A percentile compares a stretch with the other conserved stretches of the same genome.
Evolutionary conservation across 805 yeast species (phyloP).

Genomic region (Candida palmyrensis): DNA sequence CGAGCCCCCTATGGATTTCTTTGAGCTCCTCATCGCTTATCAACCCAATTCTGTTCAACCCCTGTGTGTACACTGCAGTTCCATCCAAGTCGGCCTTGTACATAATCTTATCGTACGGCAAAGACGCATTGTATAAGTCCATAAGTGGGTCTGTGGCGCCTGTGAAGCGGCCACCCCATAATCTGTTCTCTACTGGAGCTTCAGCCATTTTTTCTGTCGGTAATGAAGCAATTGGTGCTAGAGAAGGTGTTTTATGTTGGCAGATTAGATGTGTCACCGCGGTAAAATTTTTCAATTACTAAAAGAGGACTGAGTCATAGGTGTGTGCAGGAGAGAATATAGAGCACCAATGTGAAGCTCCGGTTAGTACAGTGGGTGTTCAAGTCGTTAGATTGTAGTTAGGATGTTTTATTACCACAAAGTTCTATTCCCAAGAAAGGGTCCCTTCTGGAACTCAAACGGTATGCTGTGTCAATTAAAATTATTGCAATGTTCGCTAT

Average conservation of each 20-base stretch:
- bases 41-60: constrained; percentile 73
- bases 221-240: not conserved
- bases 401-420: no score
- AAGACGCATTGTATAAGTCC: constrained; percentile 95
- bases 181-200: constrained; percentile 60
- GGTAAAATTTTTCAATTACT: constrained; percentile 5
- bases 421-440: no score
- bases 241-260: not conserved
- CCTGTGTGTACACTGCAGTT: constrained; percentile 87
- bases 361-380: no score
- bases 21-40: constrained; percentile 66
- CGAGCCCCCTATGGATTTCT: constrained; percentile 82
- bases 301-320: no score
- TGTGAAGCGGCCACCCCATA: constrained; percentile 99
- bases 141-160: constrained; percentile 96
- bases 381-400: no score
- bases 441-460: no score
- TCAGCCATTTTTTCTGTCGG: constrained; percentile 28
- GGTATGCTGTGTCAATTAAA: no score
- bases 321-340: no score
- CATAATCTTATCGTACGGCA: constrained; percentile 95
- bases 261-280: constrained; percentile 4
- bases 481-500: no score
- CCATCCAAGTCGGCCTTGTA: constrained; percentile 92
- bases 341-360: no score